Percentiles rank a stretch among this genome's conserved stretches.
Evolutionary conservation across 2,329 filamentous ascomycete species (phyloP).

Genomic region (Penicillium polonicum): DNA sequence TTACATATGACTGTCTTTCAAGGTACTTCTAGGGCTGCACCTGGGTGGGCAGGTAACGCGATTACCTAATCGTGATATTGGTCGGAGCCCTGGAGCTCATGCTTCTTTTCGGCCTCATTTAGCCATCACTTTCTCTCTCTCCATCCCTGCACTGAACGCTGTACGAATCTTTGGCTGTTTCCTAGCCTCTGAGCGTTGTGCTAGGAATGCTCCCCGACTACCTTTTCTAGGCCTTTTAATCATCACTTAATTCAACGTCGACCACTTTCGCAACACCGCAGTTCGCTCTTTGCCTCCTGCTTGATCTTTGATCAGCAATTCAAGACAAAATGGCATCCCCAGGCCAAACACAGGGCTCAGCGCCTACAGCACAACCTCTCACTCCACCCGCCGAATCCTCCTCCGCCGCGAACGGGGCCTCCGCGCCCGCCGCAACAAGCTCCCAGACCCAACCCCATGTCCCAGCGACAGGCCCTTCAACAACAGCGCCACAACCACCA

Average conservation of each 20-base stretch:
- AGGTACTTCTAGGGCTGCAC: too few species aligned
- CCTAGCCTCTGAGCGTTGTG: not conserved
- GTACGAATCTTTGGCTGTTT: not conserved
- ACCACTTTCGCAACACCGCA: conserved; percentile 8
- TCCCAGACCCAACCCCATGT: conserved; percentile 15
- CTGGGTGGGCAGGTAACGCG: too few species aligned
- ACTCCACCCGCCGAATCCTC: conserved; percentile 46
- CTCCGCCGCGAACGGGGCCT: conserved; percentile 21
- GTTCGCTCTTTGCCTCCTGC: conserved; percentile 1
- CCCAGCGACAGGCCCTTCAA: conserved; percentile 23
- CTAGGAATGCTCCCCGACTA: conserved; percentile 1
- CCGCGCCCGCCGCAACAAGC: conserved; percentile 22
- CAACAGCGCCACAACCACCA: conserved; percentile 33
- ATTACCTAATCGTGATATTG: conserved; percentile 18
- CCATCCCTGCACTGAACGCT: conserved; percentile 3
- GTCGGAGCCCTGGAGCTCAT: conserved; percentile 15
- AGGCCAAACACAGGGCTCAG: conserved; percentile 32
- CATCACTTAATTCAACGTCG: not conserved
- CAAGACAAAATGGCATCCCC: conserved; percentile 36
- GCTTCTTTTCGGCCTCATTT: conserved; percentile 21
- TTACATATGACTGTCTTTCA: not conserved
- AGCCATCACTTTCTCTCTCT: conserved; percentile 5
- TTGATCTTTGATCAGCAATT: not conserved
- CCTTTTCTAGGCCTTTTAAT: not conserved
- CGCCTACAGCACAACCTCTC: conserved; percentile 39